phyloP scores from a whole-genome alignment of 169 alveolate species.

The Plasmodium blacklocki region DNA sequence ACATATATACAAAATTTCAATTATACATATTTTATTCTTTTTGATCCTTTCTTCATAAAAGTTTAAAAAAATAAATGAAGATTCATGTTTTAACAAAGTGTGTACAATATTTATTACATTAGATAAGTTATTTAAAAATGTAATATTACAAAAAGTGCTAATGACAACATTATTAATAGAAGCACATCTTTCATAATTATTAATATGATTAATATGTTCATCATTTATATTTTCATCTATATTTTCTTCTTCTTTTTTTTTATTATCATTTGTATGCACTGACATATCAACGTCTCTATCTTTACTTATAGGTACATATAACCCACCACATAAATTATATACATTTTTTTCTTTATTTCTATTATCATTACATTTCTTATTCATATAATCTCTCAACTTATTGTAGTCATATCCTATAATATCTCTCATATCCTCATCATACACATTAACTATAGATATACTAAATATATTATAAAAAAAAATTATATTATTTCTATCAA shows the following conservation, averaged over 20 bases:
- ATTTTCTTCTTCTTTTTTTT: not conserved
- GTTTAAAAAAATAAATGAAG: slow-evolving; percentile 39
- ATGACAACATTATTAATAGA: not conserved
- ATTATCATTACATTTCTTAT: not conserved
- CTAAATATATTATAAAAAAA: slow-evolving; percentile 20
- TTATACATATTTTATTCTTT: slow-evolving; percentile 24
- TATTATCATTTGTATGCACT: not conserved
- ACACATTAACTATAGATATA: slow-evolving; percentile 6
- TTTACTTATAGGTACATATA: too few relatives aligned
- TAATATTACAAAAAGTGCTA: not conserved
- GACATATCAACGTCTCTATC: too few relatives aligned
- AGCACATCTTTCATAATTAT: not conserved
- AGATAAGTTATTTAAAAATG: slow-evolving; percentile 17
- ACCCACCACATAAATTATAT: not conserved
- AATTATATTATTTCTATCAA: too few relatives aligned
- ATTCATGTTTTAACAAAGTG: slow-evolving; percentile 17
- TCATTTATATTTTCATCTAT: not conserved
- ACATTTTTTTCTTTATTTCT: not conserved
- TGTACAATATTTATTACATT: slow-evolving; percentile 43
- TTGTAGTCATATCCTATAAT: slow-evolving; percentile 12
- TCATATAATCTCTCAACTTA: slow-evolving; percentile 7
- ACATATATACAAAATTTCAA: slow-evolving; percentile 39
- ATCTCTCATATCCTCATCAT: slow-evolving; percentile 9
- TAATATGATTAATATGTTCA: not conserved
- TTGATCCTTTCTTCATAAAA: slow-evolving; percentile 50